Conservation (phyloP, 2,329 filamentous ascomycete genomes). For the Aureobasidium sp. region DNA sequence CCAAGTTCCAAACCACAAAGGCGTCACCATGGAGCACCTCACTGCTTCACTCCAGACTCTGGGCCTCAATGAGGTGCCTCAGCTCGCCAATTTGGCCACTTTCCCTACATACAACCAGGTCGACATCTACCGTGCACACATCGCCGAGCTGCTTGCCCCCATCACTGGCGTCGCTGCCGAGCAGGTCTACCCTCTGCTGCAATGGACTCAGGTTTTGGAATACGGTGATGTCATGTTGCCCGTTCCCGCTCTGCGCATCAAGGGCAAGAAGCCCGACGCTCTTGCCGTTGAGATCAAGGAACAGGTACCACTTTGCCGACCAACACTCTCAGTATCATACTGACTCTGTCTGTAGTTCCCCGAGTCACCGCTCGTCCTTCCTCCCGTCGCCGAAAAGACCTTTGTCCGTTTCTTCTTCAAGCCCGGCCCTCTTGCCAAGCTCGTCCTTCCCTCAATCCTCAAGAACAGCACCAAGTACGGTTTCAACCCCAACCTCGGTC, state of each 20-base stretch:
- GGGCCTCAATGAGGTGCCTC: constrained; percentile 30
- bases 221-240: constrained; percentile 76
- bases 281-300: constrained; percentile 47
- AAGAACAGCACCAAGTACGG: constrained; percentile 54
- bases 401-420: constrained; percentile 79
- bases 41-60: constrained; percentile 27
- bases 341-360: constrained; percentile 50
- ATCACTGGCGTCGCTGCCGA: constrained; percentile 61
- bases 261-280: constrained; percentile 51
- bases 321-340: neutral
- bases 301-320: constrained; percentile 23
- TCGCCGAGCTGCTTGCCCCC: constrained; percentile 58
- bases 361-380: constrained; percentile 63
- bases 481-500: constrained; percentile 49
- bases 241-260: constrained; percentile 70
- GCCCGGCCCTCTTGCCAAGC: constrained; percentile 52
- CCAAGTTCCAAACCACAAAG: neutral
- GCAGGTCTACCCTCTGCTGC: constrained; percentile 65
- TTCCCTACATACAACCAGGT: constrained; percentile 64
- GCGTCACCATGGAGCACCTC: constrained; percentile 24
- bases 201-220: constrained; percentile 71
- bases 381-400: constrained; percentile 56
- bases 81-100: constrained; percentile 30
- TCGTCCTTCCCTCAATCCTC: constrained; percentile 63
- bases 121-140: constrained; percentile 71